These are phyloP conservation scores for Fusarium domesticum DNA, from an alignment of 2,329 filamentous ascomycete genomes.

Conservation along the genomic window DNA sequence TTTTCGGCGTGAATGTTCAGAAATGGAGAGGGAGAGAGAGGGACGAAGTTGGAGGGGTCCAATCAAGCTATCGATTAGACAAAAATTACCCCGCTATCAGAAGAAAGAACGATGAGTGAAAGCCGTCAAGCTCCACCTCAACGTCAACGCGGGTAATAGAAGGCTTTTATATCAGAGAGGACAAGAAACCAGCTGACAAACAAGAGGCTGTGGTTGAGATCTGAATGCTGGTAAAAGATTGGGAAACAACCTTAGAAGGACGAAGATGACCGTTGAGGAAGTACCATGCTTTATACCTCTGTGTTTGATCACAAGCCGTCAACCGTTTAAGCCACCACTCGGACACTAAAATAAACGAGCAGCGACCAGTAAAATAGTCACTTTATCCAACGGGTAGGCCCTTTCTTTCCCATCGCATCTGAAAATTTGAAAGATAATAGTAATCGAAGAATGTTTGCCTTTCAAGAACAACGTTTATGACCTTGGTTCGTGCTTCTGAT, in stretches of 20 bases:
- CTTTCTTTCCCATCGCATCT: background rate
- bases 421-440: conserved; percentile 11
- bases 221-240: too few relatives aligned
- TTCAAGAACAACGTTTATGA: conserved; percentile 20
- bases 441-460: conserved; percentile 2
- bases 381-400: background rate
- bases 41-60: background rate
- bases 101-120: background rate
- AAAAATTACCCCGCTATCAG: background rate
- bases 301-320: too few relatives aligned
- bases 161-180: too few relatives aligned
- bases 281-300: too few relatives aligned
- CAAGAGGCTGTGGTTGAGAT: too few relatives aligned
- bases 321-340: too few relatives aligned
- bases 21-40: background rate
- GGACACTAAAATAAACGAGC: too few relatives aligned
- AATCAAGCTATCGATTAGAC: background rate
- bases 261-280: too few relatives aligned
- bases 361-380: too few relatives aligned
- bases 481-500: conserved; percentile 18
- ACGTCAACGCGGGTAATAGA: background rate
- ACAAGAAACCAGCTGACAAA: too few relatives aligned
- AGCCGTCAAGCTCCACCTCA: background rate
- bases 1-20: background rate
- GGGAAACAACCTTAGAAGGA: too few relatives aligned